Conservation (phyloP, 768 basidiomycete genomes). For the Leccinum arenicola region DNA sequence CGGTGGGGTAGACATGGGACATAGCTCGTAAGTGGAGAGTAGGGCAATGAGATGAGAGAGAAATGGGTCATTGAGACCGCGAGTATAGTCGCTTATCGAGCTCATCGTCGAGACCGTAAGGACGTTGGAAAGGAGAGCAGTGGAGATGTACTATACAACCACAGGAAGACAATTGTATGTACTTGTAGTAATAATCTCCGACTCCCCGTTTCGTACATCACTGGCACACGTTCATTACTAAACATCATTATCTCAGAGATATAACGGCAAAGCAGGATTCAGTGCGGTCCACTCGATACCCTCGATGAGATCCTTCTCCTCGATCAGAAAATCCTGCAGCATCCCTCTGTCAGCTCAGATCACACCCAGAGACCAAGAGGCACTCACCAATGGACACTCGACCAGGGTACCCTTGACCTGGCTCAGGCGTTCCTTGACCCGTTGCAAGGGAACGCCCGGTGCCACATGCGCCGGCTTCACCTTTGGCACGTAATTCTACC, state of each 20-base stretch:
- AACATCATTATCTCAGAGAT: constrained; percentile 44
- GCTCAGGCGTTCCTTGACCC: constrained; percentile 73
- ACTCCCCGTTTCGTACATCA: not conserved
- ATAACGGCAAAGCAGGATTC: constrained; percentile 78
- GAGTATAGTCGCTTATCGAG: constrained; percentile 25
- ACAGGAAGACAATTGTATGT: not conserved
- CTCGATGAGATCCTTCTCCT: constrained; percentile 67
- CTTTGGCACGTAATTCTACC: constrained; percentile 72
- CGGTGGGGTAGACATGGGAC: constrained; percentile 46
- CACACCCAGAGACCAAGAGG: constrained; percentile 1
- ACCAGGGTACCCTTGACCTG: constrained; percentile 72
- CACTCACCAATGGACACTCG: constrained; percentile 66
- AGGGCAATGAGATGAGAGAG: constrained; percentile 55
- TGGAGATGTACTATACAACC: constrained; percentile 8
- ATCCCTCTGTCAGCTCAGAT: constrained; percentile 8
- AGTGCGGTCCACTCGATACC: constrained; percentile 72
- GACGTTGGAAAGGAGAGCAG: not conserved
- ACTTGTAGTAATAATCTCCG: constrained; percentile 20
- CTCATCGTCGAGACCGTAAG: constrained; percentile 32
- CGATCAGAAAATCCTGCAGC: constrained; percentile 77
- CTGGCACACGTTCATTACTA: not conserved
- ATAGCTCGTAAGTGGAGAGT: constrained; percentile 57
- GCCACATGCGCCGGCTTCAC: constrained; percentile 80
- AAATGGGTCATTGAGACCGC: constrained; percentile 36
- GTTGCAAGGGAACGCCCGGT: constrained; percentile 58